Evolutionary conservation across 2,329 filamentous ascomycete species (phyloP).

Genomic region (Apiospora arundinis): DNA sequence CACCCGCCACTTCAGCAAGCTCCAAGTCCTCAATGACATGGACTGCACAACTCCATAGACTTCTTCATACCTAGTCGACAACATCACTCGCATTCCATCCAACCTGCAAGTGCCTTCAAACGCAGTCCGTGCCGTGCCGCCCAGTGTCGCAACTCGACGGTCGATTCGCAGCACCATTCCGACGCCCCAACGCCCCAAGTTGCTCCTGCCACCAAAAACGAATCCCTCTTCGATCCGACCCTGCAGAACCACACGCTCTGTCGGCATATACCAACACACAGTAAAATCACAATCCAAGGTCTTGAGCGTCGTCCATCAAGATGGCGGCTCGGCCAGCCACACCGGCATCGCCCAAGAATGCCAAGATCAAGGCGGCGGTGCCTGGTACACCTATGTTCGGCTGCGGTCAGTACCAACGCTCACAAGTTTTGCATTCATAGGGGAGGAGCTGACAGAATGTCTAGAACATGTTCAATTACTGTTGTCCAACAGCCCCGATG

Average conservation of each 20-base stretch:
- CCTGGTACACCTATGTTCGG: conserved; percentile 67
- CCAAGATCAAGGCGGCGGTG: conserved; percentile 64
- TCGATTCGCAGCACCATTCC: background rate
- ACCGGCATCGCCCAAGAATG: conserved; percentile 52
- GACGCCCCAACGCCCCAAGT: background rate
- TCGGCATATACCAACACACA: background rate
- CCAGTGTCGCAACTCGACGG: conserved; percentile 11
- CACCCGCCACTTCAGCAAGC: background rate
- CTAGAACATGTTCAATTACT: conserved; percentile 76
- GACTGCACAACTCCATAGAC: background rate
- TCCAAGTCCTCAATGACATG: background rate
- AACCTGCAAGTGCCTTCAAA: background rate
- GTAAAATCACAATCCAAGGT: background rate
- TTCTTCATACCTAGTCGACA: background rate
- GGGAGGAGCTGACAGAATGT: conserved; percentile 20
- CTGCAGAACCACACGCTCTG: background rate
- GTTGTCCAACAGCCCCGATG: conserved; percentile 65
- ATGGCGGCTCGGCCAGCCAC: conserved; percentile 42
- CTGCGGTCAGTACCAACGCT: conserved; percentile 58
- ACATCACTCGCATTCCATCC: conserved; percentile 1
- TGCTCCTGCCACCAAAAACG: conserved; percentile 10
- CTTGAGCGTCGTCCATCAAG: conserved; percentile 21
- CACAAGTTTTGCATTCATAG: background rate
- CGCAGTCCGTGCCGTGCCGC: background rate
- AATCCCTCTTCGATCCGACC: background rate